Conservation (phyloP, 2,329 filamentous ascomycete genomes). For the Aureobasidium sp. region DNA sequence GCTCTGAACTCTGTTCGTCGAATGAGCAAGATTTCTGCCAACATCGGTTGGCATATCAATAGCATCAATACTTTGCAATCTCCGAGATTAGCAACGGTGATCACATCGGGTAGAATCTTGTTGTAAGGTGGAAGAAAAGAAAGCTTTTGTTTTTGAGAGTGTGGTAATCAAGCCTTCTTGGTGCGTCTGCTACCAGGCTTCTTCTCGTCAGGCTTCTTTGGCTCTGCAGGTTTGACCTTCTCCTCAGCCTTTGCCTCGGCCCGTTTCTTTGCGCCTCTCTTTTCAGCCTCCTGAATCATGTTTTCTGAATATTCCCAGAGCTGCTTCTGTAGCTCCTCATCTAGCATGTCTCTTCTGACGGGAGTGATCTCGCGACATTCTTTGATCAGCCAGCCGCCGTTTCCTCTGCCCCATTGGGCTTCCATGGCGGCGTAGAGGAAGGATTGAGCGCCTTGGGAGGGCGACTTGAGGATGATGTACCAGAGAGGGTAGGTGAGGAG, state of each 20-base stretch:
- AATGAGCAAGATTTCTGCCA: neutral
- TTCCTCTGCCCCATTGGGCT: slow-evolving; percentile 54
- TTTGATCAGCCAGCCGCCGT: slow-evolving; percentile 71
- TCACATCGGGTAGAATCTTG: neutral
- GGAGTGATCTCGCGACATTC: slow-evolving; percentile 76
- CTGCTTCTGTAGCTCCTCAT: slow-evolving; percentile 73
- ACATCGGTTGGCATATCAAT: no score
- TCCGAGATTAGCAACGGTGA: no score
- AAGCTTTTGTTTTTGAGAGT: neutral
- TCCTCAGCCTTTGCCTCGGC: slow-evolving; percentile 46
- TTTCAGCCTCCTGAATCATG: slow-evolving; percentile 75
- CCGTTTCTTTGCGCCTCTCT: slow-evolving; percentile 61
- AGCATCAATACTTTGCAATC: no score
- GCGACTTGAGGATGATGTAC: slow-evolving; percentile 84
- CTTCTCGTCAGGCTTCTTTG: slow-evolving; percentile 14
- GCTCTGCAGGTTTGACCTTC: slow-evolving; percentile 15
- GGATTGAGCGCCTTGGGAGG: slow-evolving; percentile 76
- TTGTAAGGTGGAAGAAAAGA: neutral
- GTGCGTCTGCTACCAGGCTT: slow-evolving; percentile 16
- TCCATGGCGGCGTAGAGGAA: slow-evolving; percentile 85
- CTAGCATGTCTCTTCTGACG: slow-evolving; percentile 64
- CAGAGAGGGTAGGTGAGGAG: slow-evolving; percentile 69
- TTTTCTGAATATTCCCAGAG: slow-evolving; percentile 86
- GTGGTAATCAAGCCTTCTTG: slow-evolving; percentile 15
- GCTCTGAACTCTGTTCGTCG: neutral